phyloP scores from a whole-genome alignment of 768 basidiomycete species.

The Pleurotus citrinopileatus region DNA sequence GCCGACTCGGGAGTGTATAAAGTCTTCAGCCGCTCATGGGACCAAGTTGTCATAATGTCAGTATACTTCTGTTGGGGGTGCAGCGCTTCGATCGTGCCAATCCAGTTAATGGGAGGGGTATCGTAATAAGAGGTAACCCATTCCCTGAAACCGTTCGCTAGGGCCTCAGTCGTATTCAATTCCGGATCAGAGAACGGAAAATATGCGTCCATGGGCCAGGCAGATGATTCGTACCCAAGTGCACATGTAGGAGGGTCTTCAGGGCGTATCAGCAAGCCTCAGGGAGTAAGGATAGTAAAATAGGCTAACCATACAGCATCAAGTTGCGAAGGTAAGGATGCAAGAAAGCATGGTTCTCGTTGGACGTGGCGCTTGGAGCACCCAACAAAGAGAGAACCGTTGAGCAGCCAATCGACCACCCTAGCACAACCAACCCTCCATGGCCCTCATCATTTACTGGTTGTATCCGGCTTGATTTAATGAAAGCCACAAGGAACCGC shows the following conservation, averaged over 20 bases:
- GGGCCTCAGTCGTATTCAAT: constrained; percentile 19
- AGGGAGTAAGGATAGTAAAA: not conserved
- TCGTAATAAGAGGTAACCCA: constrained; percentile 30
- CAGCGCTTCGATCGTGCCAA: not conserved
- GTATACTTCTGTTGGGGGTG: constrained; percentile 1
- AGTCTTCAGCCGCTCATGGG: constrained; percentile 19
- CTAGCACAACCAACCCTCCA: constrained; percentile 35
- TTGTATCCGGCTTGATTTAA: constrained; percentile 24
- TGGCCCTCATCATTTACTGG: constrained; percentile 20
- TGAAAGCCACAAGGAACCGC: constrained; percentile 26
- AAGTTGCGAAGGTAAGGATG: constrained; percentile 28
- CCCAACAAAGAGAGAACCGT: constrained; percentile 27
- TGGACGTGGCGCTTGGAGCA: constrained; percentile 19
- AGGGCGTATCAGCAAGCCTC: not conserved
- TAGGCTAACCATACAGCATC: constrained; percentile 29
- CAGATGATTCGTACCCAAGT: constrained; percentile 19
- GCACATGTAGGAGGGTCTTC: constrained; percentile 29
- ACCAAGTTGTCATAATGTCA: constrained; percentile 17
- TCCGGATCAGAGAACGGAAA: constrained; percentile 21
- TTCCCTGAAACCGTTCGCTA: constrained; percentile 20
- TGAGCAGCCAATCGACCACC: constrained; percentile 35
- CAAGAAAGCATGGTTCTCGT: constrained; percentile 19
- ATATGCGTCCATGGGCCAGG: constrained; percentile 12
- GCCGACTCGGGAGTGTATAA: constrained; percentile 15
- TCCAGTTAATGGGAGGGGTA: constrained; percentile 13